phyloP scores from a whole-genome alignment of 2,329 filamentous ascomycete genomes.

The Proliferodiscus dingleyae region DNA sequence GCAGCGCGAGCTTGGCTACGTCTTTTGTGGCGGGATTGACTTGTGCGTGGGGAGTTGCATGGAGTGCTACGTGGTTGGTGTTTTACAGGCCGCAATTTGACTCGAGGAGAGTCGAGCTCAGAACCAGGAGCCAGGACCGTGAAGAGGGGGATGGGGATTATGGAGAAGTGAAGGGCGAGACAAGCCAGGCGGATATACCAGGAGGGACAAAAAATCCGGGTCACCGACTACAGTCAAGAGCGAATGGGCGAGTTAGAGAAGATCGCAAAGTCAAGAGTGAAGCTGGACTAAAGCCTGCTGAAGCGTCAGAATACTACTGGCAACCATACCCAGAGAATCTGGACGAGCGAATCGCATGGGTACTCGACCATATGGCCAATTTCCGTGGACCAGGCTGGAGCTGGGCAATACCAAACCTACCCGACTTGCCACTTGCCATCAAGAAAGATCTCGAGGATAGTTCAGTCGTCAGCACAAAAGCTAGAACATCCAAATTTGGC shows the following conservation, averaged over 20 bases:
- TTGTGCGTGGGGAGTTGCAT: slow-evolving; percentile 47
- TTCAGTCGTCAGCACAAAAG: slow-evolving; percentile 19
- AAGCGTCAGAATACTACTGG: slow-evolving; percentile 46
- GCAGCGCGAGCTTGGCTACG: slow-evolving; percentile 47
- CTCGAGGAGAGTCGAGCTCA: slow-evolving; percentile 39
- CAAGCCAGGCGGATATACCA: slow-evolving; percentile 12
- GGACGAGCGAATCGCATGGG: slow-evolving; percentile 48
- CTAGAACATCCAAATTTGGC: slow-evolving; percentile 39
- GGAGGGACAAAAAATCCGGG: background rate
- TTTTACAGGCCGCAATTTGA: slow-evolving; percentile 54
- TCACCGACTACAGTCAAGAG: no score
- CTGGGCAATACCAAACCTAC: slow-evolving; percentile 47
- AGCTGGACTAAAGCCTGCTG: background rate
- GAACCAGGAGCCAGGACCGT: no score
- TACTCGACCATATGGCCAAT: slow-evolving; percentile 48
- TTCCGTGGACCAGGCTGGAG: slow-evolving; percentile 58
- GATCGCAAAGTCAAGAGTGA: background rate
- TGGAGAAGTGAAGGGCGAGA: background rate
- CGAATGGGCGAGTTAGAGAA: no score
- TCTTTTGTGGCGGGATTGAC: slow-evolving; percentile 49
- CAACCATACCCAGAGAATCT: slow-evolving; percentile 34
- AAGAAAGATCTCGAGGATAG: slow-evolving; percentile 37
- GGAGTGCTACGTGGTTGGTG: slow-evolving; percentile 45
- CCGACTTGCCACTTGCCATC: slow-evolving; percentile 40
- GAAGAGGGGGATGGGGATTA: slow-evolving; percentile 22